Base-by-base conservation (phyloP, 495 filamentous ascomycete species). In the Annulohypoxylon bovei region DNA sequence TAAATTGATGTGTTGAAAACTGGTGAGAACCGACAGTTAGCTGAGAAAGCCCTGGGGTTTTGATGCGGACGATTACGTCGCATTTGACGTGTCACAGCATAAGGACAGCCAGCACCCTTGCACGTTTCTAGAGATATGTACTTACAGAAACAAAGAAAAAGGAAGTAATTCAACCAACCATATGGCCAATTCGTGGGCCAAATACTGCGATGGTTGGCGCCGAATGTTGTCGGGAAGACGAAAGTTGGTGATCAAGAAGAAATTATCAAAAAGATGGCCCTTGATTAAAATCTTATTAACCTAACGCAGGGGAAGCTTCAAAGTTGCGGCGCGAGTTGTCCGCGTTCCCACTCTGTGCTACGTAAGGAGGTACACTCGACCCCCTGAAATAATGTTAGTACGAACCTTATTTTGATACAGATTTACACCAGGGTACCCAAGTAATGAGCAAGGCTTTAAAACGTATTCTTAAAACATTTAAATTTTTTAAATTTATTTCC, bases 131-230 rank as follows among this genome's bases (percentile, higher is more conserved):
- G 39, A 20, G 3, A 42, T 6, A 39, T 7, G 40, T 42, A 73
- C 71, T 46, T 67, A 73, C 71, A 70, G 56, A 70, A 68, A 68
- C 37, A 73, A 70, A 64, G 67, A 70, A 63, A 67, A 59, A 18
- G 18, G 7, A 40, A 55, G 30, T 25, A 20, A 66, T 20, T 65
- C 23, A 69, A 67, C 66, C 71, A 70, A 73, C 62, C 66, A 64
- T 68, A 52, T 39, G 64, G 44, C 65, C 65, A 68, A 68, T 68
- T 37, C 11, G 33, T 32, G 20, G 56, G 61, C 70, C 70, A 9
- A 44, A 52, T 3, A 47, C 23, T 65, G 46, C 35, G 58, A 65
- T 73, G 50, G 65, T 70, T 70, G 66, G 52, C 65, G 58, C 55
- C 56, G 53, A 65, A 62, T 27, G 32, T 37, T 39, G 42, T 62